phyloP scores from a whole-genome alignment of 2,329 filamentous ascomycete genomes.

The Ilyonectria sp. region DNA sequence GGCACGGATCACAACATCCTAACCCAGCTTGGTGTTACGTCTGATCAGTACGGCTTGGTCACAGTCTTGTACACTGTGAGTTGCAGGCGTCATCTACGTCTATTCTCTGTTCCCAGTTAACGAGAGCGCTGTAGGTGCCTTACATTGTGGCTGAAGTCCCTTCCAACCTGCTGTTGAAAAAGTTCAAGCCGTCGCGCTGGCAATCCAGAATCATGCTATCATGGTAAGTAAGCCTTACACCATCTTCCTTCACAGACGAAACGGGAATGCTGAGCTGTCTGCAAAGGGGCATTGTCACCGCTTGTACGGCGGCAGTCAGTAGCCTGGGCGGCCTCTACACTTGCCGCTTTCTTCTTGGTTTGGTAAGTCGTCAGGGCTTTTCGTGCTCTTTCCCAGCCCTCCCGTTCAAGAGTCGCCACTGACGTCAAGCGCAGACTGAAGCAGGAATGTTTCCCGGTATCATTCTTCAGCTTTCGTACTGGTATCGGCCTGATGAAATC shows the following conservation, averaged over 20 bases:
- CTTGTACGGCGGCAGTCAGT: constrained; percentile 51
- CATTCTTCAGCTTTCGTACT: constrained; percentile 19
- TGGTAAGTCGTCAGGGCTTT: neutral
- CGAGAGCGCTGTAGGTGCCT: constrained; percentile 48
- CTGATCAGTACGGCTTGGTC: constrained; percentile 57
- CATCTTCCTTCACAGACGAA: neutral
- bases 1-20: constrained; percentile 58
- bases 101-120: neutral
- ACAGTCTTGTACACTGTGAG: constrained; percentile 57
- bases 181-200: constrained; percentile 56
- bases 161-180: constrained; percentile 57
- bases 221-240: constrained; percentile 48
- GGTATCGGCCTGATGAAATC: constrained; percentile 27
- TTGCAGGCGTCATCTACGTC: neutral
- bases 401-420: neutral
- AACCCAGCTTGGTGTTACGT: constrained; percentile 56
- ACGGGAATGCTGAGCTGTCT: neutral
- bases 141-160: constrained; percentile 57
- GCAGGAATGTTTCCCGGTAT: constrained; percentile 24
- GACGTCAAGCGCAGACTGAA: neutral
- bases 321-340: constrained; percentile 57
- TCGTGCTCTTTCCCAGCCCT: neutral
- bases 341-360: constrained; percentile 55
- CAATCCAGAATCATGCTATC: constrained; percentile 58
- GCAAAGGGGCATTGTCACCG: constrained; percentile 35